Base-by-base conservation (phyloP, 2,329 filamentous ascomycete species). In the Pseudogymnoascus sp. region DNA sequence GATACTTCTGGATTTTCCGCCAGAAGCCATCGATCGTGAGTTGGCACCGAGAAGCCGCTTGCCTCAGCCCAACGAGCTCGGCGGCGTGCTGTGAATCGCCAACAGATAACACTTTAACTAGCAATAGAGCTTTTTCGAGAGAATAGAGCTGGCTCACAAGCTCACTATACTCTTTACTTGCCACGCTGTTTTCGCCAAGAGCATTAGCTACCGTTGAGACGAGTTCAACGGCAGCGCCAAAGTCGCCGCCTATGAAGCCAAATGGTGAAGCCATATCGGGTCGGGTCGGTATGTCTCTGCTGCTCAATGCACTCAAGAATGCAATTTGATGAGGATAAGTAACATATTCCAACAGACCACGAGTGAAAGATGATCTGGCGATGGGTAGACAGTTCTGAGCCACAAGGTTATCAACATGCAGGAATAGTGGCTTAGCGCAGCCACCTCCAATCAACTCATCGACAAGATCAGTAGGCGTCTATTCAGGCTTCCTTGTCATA, bases 1-100 rank as follows among this genome's bases (percentile, higher is more conserved):
- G 68, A 28, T 71, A 70, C 34, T 69, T 69, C 60, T 67, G 38
- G 2, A 69, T 62, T 18, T 67, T 70, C 41, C 63, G 58, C 61
- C 65, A 67, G 39, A 72, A 73, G 1, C 58, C 61, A 62, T 69
- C 66, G 8, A 72, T 70, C 18, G 69, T 69, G 9, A 58, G 57
- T 28, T 68, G 67, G 60, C 69, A 72, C 37, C 20, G 38, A 39
- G 8, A 3, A 9, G 38, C 38, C 16, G 38, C 38, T 39, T 39
- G 38, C 2, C 38, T 3, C 8, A 39, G 16, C 16, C 38, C 16
- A 20, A 39, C 38, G 1, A 39, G 6, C 38, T 39, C 38, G 16
- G 16, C 38, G 16, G 16, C 12, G 8, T 18, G 8, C 8, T 39
- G 38, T 18, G 16, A 39, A 20, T 39, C 38, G 38, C 8, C 3